Evolutionary conservation across 163 green algal genomes (phyloP).

Genomic region (Scenedesmus sp.): DNA sequence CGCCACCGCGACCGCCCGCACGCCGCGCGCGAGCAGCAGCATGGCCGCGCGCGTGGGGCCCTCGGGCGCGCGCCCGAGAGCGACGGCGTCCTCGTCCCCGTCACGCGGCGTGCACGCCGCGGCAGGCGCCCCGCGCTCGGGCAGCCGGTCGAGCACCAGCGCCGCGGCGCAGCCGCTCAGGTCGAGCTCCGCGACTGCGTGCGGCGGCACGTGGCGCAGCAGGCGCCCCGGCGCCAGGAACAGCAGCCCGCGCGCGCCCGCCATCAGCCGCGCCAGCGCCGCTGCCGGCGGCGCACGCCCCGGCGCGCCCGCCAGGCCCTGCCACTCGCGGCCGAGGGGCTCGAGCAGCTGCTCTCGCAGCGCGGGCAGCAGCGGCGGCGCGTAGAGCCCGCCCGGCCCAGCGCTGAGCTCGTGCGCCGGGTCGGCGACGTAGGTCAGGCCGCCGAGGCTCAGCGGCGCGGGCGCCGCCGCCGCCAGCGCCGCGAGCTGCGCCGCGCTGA

Average conservation of each 20-base stretch:
- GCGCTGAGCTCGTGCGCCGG: slow-evolving; percentile 50
- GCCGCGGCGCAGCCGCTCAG: not conserved
- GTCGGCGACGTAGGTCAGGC: slow-evolving; percentile 54
- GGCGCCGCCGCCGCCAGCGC: not conserved
- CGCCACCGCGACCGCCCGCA: slow-evolving; percentile 5
- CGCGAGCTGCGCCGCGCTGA: slow-evolving; percentile 49
- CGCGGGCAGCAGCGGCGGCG: no score
- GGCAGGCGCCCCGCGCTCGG: no score
- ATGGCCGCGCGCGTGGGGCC: slow-evolving; percentile 22
- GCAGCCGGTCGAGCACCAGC: slow-evolving; percentile 36
- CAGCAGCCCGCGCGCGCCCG: slow-evolving; percentile 3
- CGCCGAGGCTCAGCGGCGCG: slow-evolving; percentile 46
- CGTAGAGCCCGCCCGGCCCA: no score
- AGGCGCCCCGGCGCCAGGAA: slow-evolving; percentile 8
- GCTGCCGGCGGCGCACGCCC: not conserved
- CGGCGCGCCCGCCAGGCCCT: slow-evolving; percentile 2
- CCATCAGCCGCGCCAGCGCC: slow-evolving; percentile 3
- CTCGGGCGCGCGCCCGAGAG: slow-evolving; percentile 24
- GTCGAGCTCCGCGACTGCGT: slow-evolving; percentile 23
- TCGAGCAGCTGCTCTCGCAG: slow-evolving; percentile 16
- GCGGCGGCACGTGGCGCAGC: slow-evolving; percentile 7
- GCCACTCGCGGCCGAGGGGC: slow-evolving; percentile 22
- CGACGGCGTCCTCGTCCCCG: no score
- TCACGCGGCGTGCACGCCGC: no score
- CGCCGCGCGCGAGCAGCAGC: slow-evolving; percentile 40